Evolutionary conservation across 139 green algal species (phyloP).

Genomic region (Auxenochlorella protothecoides): DNA sequence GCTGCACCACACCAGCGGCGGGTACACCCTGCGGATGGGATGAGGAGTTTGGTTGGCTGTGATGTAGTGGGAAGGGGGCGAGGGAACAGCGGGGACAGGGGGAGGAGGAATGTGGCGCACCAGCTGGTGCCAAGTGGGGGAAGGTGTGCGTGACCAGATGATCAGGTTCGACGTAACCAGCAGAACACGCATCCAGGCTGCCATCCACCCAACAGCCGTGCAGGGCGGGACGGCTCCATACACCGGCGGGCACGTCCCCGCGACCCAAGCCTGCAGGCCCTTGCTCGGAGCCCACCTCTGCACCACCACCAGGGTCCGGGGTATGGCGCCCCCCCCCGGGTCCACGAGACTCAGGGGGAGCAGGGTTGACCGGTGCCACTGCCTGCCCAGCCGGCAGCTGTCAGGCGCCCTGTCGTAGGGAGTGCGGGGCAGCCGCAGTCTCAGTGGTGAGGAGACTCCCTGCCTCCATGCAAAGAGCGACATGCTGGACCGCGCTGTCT

Average conservation of each 20-base stretch:
- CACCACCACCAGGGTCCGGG: conserved; percentile 32
- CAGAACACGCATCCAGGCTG: background rate
- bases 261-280: background rate
- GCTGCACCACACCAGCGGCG: background rate
- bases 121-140: no score
- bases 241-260: no score
- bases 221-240: no score
- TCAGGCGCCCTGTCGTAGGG: background rate
- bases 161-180: background rate
- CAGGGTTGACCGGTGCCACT: background rate
- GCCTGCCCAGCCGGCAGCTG: conserved; percentile 17
- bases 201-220: no score
- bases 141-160: background rate
- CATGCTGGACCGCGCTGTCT: no score
- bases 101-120: background rate
- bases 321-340: conserved; percentile 16
- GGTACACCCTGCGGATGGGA: conserved; percentile 4
- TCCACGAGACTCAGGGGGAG: conserved; percentile 20
- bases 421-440: conserved; percentile 10
- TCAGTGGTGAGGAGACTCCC: background rate
- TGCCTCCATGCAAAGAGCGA: background rate
- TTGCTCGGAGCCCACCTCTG: background rate
- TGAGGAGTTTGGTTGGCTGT: background rate
- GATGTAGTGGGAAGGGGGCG: background rate
- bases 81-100: background rate